Evolutionary conservation across 192 early-diverging fungal species (phyloP).

Genomic region (Umbelopsis sp.): DNA sequence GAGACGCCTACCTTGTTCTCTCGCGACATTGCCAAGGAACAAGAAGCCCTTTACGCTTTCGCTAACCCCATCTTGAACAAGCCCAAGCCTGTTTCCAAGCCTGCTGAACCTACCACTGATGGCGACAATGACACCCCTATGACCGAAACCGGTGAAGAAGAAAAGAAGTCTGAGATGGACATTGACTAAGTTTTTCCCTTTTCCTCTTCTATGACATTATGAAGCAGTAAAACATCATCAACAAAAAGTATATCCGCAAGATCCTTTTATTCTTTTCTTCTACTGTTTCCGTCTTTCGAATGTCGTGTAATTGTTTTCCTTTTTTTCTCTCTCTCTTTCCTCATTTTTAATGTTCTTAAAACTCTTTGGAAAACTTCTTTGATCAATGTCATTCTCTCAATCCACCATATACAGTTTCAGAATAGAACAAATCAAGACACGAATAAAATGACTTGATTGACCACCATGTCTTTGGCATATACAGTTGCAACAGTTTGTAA

Average conservation of each 20-base stretch:
- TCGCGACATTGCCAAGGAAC: conserved; percentile 76
- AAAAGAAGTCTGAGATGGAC: conserved; percentile 61
- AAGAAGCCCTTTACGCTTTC: conserved; percentile 67
- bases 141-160: conserved; percentile 35
- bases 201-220: not conserved
- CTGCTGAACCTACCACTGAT: conserved; percentile 52
- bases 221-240: conserved; percentile 16
- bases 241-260: conserved; percentile 16
- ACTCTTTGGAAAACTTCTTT: not conserved
- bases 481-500: no score
- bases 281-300: not conserved
- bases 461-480: no score
- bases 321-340: not conserved
- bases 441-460: conserved; percentile 11
- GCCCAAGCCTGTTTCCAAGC: conserved; percentile 86
- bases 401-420: conserved; percentile 7
- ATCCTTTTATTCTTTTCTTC: not conserved
- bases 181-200: conserved; percentile 53
- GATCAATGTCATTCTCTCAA: not conserved
- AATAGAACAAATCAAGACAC: conserved; percentile 10
- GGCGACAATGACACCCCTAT: conserved; percentile 42
- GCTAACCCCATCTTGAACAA: conserved; percentile 83
- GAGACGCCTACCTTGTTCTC: conserved; percentile 69
- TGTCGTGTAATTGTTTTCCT: conserved; percentile 8
- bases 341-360: not conserved